phyloP scores from a whole-genome alignment of 805 yeast species.

The Candida dendrica region DNA sequence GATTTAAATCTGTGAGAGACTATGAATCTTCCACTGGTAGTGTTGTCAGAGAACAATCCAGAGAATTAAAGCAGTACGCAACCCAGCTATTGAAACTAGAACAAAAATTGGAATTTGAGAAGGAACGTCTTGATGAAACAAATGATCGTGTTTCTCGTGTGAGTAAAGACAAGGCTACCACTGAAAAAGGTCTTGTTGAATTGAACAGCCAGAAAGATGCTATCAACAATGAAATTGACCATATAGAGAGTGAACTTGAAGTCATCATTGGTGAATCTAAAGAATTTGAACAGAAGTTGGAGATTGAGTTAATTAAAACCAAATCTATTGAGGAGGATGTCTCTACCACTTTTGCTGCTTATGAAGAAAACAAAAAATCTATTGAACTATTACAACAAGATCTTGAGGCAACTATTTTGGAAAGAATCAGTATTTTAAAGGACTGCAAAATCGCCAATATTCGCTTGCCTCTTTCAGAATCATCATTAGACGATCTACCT shows the following conservation, averaged over 20 bases:
- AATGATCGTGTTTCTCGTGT: conserved; percentile 37
- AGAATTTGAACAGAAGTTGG: conserved; percentile 24
- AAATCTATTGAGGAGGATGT: conserved; percentile 43
- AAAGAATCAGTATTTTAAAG: conserved; percentile 51
- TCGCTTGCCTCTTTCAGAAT: conserved; percentile 53
- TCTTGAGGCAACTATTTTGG: conserved; percentile 44
- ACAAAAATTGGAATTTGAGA: conserved; percentile 59
- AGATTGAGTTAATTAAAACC: conserved; percentile 24
- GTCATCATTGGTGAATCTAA: conserved; percentile 28
- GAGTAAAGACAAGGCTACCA: conserved; percentile 27
- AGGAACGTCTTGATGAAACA: conserved; percentile 49
- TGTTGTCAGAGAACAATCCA: conserved; percentile 44
- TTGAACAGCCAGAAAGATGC: conserved; percentile 26
- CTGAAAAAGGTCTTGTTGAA: conserved; percentile 26
- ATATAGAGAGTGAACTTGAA: conserved; percentile 34
- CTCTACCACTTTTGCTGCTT: conserved; percentile 24
- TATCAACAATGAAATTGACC: conserved; percentile 27
- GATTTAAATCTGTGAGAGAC: conserved; percentile 50
- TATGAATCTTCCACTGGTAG: conserved; percentile 68
- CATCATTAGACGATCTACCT: conserved; percentile 54
- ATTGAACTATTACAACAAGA: conserved; percentile 41
- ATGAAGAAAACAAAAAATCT: conserved; percentile 25
- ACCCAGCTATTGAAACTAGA: conserved; percentile 55
- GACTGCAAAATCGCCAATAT: conserved; percentile 71
- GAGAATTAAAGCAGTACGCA: conserved; percentile 53